A percentile compares a stretch with the other conserved stretches of the same genome.
Evolutionary conservation across 176 grass and related monocot species (phyloP).

Genomic region (Cenchrus purpureus): DNA sequence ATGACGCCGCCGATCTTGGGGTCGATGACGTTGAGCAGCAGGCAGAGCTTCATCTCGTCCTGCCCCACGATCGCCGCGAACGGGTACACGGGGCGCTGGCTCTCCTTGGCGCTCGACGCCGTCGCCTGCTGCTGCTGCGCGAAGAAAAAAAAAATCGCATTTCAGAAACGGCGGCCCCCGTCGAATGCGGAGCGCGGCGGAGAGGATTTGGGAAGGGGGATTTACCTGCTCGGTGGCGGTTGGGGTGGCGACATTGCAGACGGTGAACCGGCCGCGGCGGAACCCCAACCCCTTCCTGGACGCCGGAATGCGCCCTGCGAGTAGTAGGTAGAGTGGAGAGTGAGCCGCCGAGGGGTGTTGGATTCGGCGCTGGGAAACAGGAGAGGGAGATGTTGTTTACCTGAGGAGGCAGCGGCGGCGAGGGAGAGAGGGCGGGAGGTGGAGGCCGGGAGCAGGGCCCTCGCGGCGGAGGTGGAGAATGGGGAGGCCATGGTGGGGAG

Average conservation of each 20-base stretch:
- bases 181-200: background rate
- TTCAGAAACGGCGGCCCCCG: background rate
- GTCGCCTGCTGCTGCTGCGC: slow-evolving; percentile 28
- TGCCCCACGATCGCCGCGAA: slow-evolving; percentile 97
- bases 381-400: slow-evolving; percentile 5
- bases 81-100: slow-evolving; percentile 86
- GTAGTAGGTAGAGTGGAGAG: background rate
- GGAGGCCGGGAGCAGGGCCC: slow-evolving; percentile 42
- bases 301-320: slow-evolving; percentile 36
- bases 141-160: background rate
- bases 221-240: slow-evolving; percentile 54
- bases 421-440: slow-evolving; percentile 29
- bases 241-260: slow-evolving; percentile 68
- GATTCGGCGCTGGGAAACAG: slow-evolving; percentile 1
- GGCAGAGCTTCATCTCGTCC: slow-evolving; percentile 99
- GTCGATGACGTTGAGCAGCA: slow-evolving; percentile 97
- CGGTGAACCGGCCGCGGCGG: slow-evolving; percentile 49
- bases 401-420: slow-evolving; percentile 35
- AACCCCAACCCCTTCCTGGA: background rate
- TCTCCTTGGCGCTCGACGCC: slow-evolving; percentile 59
- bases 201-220: background rate
- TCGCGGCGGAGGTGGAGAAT: slow-evolving; percentile 45
- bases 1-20: slow-evolving; percentile 99
- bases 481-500: slow-evolving; percentile 30
- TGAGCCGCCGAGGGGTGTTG: background rate